Conservation (phyloP, 192 early-diverging fungal species). For the Phycomyces blakesleeanus region DNA sequence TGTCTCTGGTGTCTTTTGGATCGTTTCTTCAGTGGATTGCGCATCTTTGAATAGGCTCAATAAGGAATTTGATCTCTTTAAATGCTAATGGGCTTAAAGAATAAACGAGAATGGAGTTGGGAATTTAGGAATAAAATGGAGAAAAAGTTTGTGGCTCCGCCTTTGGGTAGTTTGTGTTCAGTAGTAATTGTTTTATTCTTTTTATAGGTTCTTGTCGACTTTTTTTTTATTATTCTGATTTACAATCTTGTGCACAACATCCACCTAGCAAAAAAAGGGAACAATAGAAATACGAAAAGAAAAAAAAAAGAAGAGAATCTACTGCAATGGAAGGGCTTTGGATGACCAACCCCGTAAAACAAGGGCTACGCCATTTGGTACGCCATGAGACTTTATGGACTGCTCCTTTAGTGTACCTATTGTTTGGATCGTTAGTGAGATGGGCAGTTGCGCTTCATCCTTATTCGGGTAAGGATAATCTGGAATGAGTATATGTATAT, state of each 20-base stretch:
- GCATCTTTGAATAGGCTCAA: background rate
- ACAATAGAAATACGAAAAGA: too few species aligned
- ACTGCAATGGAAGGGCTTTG: background rate
- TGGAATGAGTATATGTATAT: too few species aligned
- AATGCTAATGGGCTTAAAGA: background rate
- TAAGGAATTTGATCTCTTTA: background rate
- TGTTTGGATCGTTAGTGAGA: constrained; percentile 57
- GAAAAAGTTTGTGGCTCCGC: too few species aligned
- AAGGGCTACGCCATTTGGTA: constrained; percentile 24
- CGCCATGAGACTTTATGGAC: constrained; percentile 38
- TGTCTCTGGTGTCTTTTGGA: constrained; percentile 14
- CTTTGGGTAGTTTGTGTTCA: too few species aligned
- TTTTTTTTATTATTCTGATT: too few species aligned
- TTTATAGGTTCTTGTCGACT: too few species aligned
- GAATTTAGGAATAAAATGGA: too few species aligned
- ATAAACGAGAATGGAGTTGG: too few species aligned
- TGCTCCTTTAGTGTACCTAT: constrained; percentile 37
- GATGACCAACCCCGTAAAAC: constrained; percentile 3
- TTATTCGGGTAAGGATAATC: constrained; percentile 63
- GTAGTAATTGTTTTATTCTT: too few species aligned
- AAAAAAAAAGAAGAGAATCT: too few species aligned
- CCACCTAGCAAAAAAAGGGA: too few species aligned
- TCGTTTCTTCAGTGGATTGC: constrained; percentile 19
- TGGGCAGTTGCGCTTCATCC: constrained; percentile 63
- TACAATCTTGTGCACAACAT: too few species aligned